Evolutionary conservation across 1,139 yeast species (phyloP), one percentile per base, ranked within the genome.

Genomic region (Debaryomyces nepalensis): DNA sequence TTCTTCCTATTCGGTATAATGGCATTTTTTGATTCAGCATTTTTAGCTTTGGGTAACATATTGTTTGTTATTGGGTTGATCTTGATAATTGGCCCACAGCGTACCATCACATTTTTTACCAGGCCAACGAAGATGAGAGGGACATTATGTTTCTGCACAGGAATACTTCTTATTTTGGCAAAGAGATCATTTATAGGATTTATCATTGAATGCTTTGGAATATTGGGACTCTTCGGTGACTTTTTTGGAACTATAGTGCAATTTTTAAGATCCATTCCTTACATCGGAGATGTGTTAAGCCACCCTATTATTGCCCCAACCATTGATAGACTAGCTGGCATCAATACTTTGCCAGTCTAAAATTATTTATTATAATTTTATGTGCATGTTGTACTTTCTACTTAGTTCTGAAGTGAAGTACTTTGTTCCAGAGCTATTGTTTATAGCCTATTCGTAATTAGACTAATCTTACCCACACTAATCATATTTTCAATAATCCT

Each of bases 171-270:
- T 52, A 91, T 93, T 45, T 71, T 93, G 46, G 56, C 81, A 57
- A 87, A 86, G 58, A 76, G 84, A 67, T 81, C 98, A 4, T 87
- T 93, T 58, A 59, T 85, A 33, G 99, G 99, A 15, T 91, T 93
- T 56, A 63, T 84, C 7, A 70, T 93, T 43, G 99, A 93, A 63
- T 79, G 87, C 43, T 71, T 91, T 51, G 99, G 99, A 14, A 89
- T 93, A 29, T 68, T 91, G 51, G 91, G 91, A 5, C 72, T 93
- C 40, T 93, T 93, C 66, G 98, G 96, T 26, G 96, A 89, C 63
- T 88, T 89, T 61, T 85, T 89, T 57, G 93, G 96, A 10, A 88
- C 96, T 16, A 84, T 93, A 43, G 79, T 93, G n/a, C 87, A 88
- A 53, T 91, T 93, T 58, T 74, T 93, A 55, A 77, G 97, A 59